These are phyloP conservation scores for Dalbergia oliveri DNA, from an alignment of 306 rosid genomes.

Conservation along the genomic window DNA sequence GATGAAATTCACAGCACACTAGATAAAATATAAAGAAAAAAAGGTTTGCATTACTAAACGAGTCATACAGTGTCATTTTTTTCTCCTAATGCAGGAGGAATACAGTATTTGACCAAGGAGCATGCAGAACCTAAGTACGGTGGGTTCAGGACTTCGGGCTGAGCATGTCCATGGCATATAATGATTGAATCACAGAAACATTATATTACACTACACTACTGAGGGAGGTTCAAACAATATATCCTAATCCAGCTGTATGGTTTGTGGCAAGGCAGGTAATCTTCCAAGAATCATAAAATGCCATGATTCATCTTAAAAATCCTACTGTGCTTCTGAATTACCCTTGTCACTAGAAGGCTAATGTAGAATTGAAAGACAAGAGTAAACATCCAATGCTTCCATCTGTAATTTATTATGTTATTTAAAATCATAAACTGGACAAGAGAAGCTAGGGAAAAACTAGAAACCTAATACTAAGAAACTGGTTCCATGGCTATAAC, in stretches of 20 bases:
- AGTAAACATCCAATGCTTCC: constrained; percentile 32
- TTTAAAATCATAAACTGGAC: constrained; percentile 31
- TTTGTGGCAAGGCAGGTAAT: constrained; percentile 2
- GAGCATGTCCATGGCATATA: constrained; percentile 20
- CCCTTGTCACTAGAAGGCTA: constrained; percentile 33
- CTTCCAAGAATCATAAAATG: constrained; percentile 23
- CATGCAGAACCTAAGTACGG: constrained; percentile 26
- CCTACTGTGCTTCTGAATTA: constrained; percentile 6
- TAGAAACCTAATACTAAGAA: constrained; percentile 25
- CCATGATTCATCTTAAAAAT: constrained; percentile 6
- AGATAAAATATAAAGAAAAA: not conserved
- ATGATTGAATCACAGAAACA: constrained; percentile 13
- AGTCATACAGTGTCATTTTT: not conserved
- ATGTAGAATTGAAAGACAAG: constrained; percentile 9
- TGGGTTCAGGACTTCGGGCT: not conserved
- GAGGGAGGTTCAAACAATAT: constrained; percentile 11
- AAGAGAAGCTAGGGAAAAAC: constrained; percentile 24
- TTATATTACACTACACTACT: not conserved
- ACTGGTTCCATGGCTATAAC: constrained; percentile 33
- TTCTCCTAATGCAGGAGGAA: not conserved
- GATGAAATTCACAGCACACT: not conserved
- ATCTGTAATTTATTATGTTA: not conserved
- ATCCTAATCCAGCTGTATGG: constrained; percentile 23
- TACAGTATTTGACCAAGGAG: not conserved
- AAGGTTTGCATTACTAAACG: not conserved